These are phyloP conservation scores for Corniculantispora saksenae DNA, from an alignment of 2,329 filamentous ascomycete species.

Conservation along the genomic window DNA sequence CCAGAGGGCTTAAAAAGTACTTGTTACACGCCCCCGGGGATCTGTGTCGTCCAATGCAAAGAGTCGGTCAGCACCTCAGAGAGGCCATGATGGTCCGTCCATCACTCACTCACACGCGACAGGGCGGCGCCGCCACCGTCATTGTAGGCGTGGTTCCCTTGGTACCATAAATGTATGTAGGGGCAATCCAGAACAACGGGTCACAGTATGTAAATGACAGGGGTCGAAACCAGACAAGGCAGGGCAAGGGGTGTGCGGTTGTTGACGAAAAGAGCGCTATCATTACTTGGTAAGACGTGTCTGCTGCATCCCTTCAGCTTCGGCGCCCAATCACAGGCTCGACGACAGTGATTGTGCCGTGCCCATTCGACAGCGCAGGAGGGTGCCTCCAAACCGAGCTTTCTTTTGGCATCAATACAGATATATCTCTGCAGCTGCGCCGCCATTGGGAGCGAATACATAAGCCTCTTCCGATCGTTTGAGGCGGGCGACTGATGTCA, in stretches of 20 bases:
- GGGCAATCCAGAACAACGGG: conserved; percentile 4
- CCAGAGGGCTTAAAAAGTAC: background rate
- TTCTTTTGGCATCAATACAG: conserved; percentile 24
- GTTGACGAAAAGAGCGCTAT: background rate
- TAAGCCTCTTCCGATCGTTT: conserved; percentile 13
- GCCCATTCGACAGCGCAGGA: background rate
- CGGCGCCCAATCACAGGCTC: conserved; percentile 2
- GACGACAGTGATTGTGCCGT: background rate
- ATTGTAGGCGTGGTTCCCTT: background rate
- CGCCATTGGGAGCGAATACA: conserved; percentile 24
- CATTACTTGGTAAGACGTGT: conserved; percentile 9
- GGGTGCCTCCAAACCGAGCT: background rate
- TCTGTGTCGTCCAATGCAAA: conserved; percentile 2
- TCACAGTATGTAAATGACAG: conserved; percentile 2
- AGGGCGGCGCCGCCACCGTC: background rate
- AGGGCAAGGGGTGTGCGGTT: background rate
- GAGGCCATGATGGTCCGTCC: conserved; percentile 4
- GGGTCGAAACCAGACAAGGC: background rate
- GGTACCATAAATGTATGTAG: background rate
- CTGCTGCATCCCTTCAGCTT: conserved; percentile 12
- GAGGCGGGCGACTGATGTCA: conserved; percentile 3
- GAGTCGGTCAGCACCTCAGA: conserved; percentile 11
- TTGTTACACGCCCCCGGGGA: background rate
- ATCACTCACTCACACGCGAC: conserved; percentile 5
- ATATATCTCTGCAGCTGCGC: conserved; percentile 14